These are phyloP conservation scores for Grosmannia penicillata DNA, from an alignment of 2,329 filamentous ascomycete genomes.

Conservation along the genomic window DNA sequence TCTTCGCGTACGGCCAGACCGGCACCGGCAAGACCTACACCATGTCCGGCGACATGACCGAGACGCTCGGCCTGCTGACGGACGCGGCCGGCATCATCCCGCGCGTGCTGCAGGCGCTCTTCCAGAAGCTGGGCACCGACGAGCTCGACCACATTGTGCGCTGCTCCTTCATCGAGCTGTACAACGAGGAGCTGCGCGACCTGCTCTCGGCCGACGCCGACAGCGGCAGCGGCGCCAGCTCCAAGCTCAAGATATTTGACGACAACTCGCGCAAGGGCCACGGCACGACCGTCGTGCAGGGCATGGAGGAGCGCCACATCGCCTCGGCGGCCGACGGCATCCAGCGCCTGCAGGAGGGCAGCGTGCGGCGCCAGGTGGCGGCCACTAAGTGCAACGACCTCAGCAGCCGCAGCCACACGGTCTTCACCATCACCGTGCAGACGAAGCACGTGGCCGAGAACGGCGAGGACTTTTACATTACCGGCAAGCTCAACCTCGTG, in stretches of 20 bases:
- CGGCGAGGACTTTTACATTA: slow-evolving; percentile 79
- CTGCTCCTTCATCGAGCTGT: slow-evolving; percentile 96
- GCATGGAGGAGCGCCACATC: slow-evolving; percentile 95
- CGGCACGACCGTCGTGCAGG: slow-evolving; percentile 76
- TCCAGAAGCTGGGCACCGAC: slow-evolving; percentile 66
- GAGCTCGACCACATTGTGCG: slow-evolving; percentile 80
- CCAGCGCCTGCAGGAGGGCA: slow-evolving; percentile 75
- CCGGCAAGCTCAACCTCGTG: slow-evolving; percentile 90
- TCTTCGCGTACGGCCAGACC: slow-evolving; percentile 96
- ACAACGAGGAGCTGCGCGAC: slow-evolving; percentile 94
- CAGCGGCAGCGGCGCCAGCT: slow-evolving; percentile 26
- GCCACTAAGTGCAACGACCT: slow-evolving; percentile 99
- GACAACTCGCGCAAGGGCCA: slow-evolving; percentile 79
- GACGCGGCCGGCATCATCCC: slow-evolving; percentile 94
- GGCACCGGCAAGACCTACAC: slow-evolving; percentile 98
- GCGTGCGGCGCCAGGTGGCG: slow-evolving; percentile 90
- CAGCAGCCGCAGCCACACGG: slow-evolving; percentile 90
- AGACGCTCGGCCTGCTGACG: slow-evolving; percentile 70
- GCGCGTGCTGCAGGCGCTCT: slow-evolving; percentile 73
- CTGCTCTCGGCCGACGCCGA: slow-evolving; percentile 69
- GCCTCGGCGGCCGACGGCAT: slow-evolving; percentile 74
- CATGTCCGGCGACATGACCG: slow-evolving; percentile 95
- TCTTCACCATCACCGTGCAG: slow-evolving; percentile 90
- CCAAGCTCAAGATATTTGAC: slow-evolving; percentile 89
- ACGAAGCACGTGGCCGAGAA: slow-evolving; percentile 68